A percentile compares a stretch with the other conserved stretches of the same genome.
Evolutionary conservation across 2,329 filamentous ascomycete species (phyloP).

Genomic region (Calonectria honghensis): DNA sequence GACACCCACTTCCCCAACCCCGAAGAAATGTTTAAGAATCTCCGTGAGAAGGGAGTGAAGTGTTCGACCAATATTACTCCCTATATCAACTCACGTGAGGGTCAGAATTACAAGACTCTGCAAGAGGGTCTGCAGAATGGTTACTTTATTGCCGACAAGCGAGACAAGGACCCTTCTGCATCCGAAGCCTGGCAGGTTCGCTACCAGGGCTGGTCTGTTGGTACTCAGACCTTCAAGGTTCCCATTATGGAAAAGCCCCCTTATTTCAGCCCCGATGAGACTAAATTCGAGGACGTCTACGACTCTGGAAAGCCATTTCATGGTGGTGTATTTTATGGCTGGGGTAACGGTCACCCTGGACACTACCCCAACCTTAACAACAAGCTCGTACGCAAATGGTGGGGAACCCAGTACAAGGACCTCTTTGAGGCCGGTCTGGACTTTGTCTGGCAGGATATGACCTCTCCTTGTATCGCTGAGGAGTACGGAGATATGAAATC

Average conservation of each 20-base stretch:
- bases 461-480: slow-evolving; percentile 5
- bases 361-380: slow-evolving; percentile 27
- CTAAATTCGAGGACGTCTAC: slow-evolving; percentile 8
- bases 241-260: neutral
- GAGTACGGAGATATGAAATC: slow-evolving; percentile 28
- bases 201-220: slow-evolving; percentile 7
- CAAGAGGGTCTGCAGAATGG: neutral
- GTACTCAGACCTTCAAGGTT: slow-evolving; percentile 4
- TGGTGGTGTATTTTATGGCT: slow-evolving; percentile 28
- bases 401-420: slow-evolving; percentile 29
- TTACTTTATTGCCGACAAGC: slow-evolving; percentile 1
- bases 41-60: slow-evolving; percentile 24
- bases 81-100: neutral
- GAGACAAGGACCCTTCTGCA: slow-evolving; percentile 13
- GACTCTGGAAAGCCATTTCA: slow-evolving; percentile 30
- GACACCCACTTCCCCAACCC: neutral
- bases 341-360: slow-evolving; percentile 3
- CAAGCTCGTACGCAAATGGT: slow-evolving; percentile 9
- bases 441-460: slow-evolving; percentile 33
- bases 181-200: neutral
- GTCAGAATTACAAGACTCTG: neutral
- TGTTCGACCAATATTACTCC: slow-evolving; percentile 33
- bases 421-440: slow-evolving; percentile 22
- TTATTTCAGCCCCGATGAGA: neutral
- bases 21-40: neutral